Percentiles rank a stretch among this genome's conserved stretches.
phyloP scores from a whole-genome alignment of 164 flowering plant genomes.

The Warburgia ugandensis region DNA sequence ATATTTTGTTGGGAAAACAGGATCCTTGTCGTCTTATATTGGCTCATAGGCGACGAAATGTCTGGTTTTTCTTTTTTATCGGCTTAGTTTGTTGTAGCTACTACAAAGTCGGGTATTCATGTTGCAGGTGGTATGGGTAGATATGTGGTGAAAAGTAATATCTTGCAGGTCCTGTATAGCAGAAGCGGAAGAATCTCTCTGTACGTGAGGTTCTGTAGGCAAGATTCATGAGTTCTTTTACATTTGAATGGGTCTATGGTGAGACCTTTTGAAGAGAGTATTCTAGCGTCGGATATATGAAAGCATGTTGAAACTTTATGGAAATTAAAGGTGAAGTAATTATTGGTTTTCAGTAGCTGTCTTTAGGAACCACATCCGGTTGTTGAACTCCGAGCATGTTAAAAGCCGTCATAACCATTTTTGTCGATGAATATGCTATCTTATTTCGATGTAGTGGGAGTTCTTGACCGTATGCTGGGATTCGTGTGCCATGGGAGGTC shows the following conservation, averaged over 20 bases:
- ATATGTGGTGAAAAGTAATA: neutral
- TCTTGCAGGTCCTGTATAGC: conserved; percentile 2
- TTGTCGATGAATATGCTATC: too few relatives aligned
- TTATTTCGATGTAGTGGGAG: too few relatives aligned
- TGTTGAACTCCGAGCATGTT: too few relatives aligned
- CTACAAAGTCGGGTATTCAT: neutral
- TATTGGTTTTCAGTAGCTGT: too few relatives aligned
- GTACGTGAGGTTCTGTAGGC: neutral
- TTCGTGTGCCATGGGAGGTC: too few relatives aligned
- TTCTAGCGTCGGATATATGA: neutral
- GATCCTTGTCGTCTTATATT: too few relatives aligned
- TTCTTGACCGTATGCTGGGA: too few relatives aligned
- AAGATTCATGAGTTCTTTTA: neutral
- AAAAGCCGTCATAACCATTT: too few relatives aligned
- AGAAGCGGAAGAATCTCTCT: neutral
- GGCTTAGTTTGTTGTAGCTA: neutral
- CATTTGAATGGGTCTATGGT: neutral
- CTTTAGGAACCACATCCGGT: too few relatives aligned
- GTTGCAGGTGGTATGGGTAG: neutral
- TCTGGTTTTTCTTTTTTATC: neutral
- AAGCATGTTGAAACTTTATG: too few relatives aligned
- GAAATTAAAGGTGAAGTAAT: too few relatives aligned
- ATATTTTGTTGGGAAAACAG: neutral
- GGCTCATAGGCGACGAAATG: neutral
- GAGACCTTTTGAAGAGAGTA: neutral